A percentile compares a stretch with the other conserved stretches of the same genome.
phyloP scores from a whole-genome alignment of 2,329 filamentous ascomycete genomes.

The Calonectria multiphialidica region DNA sequence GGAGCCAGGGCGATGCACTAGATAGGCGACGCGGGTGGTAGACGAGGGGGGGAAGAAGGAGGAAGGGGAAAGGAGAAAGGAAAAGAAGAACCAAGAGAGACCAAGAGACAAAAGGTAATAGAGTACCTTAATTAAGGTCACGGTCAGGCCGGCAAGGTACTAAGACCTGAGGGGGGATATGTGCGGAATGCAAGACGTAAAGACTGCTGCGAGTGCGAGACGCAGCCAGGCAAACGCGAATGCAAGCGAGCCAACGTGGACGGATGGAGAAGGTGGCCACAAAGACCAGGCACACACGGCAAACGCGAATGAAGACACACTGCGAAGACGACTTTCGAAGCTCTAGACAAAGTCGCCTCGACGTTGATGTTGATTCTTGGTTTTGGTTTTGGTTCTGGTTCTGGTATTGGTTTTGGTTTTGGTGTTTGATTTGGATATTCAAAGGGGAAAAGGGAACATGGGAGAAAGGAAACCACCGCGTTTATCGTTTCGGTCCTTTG shows the following conservation, averaged over 20 bases:
- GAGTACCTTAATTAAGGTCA: constrained; percentile 4
- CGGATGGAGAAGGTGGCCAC: constrained; percentile 8
- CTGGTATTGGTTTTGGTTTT: not conserved
- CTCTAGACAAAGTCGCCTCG: not conserved
- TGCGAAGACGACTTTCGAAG: not conserved
- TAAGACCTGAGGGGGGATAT: constrained; percentile 9
- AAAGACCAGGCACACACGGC: constrained; percentile 7
- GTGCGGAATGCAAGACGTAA: constrained; percentile 14
- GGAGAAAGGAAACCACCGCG: not conserved
- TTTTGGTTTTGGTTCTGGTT: not conserved
- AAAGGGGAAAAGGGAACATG: constrained; percentile 6
- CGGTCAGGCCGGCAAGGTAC: constrained; percentile 9
- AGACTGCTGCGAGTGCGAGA: constrained; percentile 5
- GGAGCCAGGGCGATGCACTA: not conserved
- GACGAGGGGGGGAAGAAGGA: not conserved
- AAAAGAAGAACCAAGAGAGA: not conserved
- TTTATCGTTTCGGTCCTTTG: constrained; percentile 7
- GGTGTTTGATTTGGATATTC: not conserved
- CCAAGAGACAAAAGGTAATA: constrained; percentile 5
- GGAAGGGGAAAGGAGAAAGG: not conserved
- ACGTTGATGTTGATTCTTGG: not conserved
- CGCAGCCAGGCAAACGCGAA: constrained; percentile 16
- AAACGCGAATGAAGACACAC: not conserved
- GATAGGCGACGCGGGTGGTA: constrained; percentile 5
- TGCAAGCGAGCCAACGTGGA: constrained; percentile 7